Evolutionary conservation across 805 yeast species (phyloP).

Genomic region (Kurtzmaniella cleridarum): DNA sequence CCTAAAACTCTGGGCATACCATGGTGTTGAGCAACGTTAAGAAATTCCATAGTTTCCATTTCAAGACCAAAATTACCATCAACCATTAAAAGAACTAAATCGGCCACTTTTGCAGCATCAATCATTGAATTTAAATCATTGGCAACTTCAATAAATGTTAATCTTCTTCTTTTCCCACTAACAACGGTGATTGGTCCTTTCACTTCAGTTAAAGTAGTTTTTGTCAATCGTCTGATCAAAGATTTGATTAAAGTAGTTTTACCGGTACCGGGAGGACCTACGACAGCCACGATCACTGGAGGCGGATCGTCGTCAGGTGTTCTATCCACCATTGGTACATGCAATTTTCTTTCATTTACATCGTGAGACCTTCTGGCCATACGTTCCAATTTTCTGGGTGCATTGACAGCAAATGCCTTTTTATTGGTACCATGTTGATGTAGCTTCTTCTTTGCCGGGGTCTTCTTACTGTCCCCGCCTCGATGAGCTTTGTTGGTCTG

Average conservation of each 20-base stretch:
- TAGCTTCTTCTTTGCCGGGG: slow-evolving; percentile 76
- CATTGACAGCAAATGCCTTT: slow-evolving; percentile 41
- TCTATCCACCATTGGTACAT: slow-evolving; percentile 96
- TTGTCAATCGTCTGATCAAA: slow-evolving; percentile 78
- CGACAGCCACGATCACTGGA: slow-evolving; percentile 92
- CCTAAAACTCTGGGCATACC: slow-evolving; percentile 98
- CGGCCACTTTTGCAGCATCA: slow-evolving; percentile 94
- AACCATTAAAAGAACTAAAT: slow-evolving; percentile 77
- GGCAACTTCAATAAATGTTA: slow-evolving; percentile 88
- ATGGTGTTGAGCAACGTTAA: slow-evolving; percentile 93
- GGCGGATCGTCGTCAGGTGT: slow-evolving; percentile 98
- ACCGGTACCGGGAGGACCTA: slow-evolving; percentile 99
- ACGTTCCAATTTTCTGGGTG: slow-evolving; percentile 79
- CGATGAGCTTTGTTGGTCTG: slow-evolving; percentile 77
- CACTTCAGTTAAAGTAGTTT: slow-evolving; percentile 77
- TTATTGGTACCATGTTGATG: slow-evolving; percentile 70
- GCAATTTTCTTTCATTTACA: slow-evolving; percentile 73
- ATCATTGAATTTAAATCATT: slow-evolving; percentile 94
- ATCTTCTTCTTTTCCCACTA: slow-evolving; percentile 86
- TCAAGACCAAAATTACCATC: slow-evolving; percentile 98
- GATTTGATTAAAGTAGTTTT: slow-evolving; percentile 90
- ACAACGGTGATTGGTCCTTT: slow-evolving; percentile 97
- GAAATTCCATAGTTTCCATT: slow-evolving; percentile 99
- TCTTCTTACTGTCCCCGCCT: slow-evolving; percentile 38
- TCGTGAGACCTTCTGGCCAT: slow-evolving; percentile 84